phyloP scores from a whole-genome alignment of 2,329 filamentous ascomycete species.

The Hirsutella minnesotensis region DNA sequence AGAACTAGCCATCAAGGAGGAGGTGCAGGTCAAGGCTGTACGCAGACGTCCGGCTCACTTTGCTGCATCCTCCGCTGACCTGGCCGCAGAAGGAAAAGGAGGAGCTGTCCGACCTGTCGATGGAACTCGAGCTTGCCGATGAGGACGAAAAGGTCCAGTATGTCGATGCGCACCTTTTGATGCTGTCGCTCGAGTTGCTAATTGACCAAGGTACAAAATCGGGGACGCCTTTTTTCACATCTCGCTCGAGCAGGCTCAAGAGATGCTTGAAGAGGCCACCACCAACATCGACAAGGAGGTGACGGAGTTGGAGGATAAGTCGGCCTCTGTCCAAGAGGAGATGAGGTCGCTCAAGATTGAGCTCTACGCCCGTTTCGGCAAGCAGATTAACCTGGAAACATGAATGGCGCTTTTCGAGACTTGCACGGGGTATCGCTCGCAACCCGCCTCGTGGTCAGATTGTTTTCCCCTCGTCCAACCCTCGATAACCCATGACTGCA shows the following conservation, averaged over 20 bases:
- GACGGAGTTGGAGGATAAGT: constrained; percentile 60
- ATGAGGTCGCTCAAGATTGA: constrained; percentile 85
- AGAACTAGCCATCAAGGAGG: constrained; percentile 66
- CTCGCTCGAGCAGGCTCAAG: constrained; percentile 72
- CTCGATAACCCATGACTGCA: no score
- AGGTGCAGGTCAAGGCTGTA: constrained; percentile 69
- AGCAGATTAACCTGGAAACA: constrained; percentile 93
- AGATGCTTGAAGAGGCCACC: constrained; percentile 63
- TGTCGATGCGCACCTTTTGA: constrained; percentile 21
- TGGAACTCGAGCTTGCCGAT: constrained; percentile 85
- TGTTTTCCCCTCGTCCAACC: no score
- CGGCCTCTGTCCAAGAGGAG: constrained; percentile 66
- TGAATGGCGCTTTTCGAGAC: constrained; percentile 25
- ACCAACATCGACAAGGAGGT: constrained; percentile 69
- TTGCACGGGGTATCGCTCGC: neutral
- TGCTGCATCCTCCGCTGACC: neutral
- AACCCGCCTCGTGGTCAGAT: neutral
- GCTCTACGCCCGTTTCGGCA: constrained; percentile 87
- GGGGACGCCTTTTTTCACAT: constrained; percentile 91
- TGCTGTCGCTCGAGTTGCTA: constrained; percentile 1
- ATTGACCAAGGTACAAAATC: constrained; percentile 68
- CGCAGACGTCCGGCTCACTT: neutral
- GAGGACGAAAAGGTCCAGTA: constrained; percentile 91
- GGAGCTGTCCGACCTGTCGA: constrained; percentile 85
- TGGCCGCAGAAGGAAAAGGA: constrained; percentile 83